phyloP scores from a whole-genome alignment of 2,329 filamentous ascomycete genomes.

The Iodosphaeria phyllophila region DNA sequence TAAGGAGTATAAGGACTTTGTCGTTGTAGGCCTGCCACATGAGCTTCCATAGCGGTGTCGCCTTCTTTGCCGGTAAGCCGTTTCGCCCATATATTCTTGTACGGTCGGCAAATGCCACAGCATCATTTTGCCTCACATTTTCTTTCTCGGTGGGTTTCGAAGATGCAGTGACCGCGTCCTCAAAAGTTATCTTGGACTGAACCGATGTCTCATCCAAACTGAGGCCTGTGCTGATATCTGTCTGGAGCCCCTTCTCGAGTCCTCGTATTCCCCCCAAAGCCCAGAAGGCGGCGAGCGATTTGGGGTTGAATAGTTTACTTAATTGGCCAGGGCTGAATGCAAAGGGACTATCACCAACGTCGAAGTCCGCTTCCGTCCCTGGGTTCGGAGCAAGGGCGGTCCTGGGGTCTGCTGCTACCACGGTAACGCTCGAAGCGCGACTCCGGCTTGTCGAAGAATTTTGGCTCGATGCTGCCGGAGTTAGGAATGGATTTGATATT shows the following conservation, averaged over 20 bases:
- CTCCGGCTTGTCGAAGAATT: constrained; percentile 12
- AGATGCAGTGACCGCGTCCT: constrained; percentile 10
- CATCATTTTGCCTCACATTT: constrained; percentile 2
- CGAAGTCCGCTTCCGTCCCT: constrained; percentile 50
- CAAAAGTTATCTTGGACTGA: constrained; percentile 11
- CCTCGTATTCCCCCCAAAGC: constrained; percentile 52
- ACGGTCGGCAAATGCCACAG: constrained; percentile 28
- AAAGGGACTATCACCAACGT: constrained; percentile 51
- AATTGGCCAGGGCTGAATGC: constrained; percentile 58
- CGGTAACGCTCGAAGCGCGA: constrained; percentile 11
- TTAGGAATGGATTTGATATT: constrained; percentile 14
- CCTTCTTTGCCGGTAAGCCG: constrained; percentile 37
- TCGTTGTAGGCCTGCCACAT: constrained; percentile 58
- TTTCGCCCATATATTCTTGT: constrained; percentile 41
- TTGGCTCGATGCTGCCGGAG: constrained; percentile 8
- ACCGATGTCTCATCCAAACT: constrained; percentile 43
- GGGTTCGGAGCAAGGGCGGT: constrained; percentile 48
- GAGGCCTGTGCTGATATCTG: constrained; percentile 42
- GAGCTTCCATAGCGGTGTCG: constrained; percentile 36
- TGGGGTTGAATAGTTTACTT: constrained; percentile 57
- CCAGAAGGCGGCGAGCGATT: constrained; percentile 51
- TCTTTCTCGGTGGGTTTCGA: constrained; percentile 7
- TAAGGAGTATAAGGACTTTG: constrained; percentile 52
- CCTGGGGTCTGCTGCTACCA: constrained; percentile 9
- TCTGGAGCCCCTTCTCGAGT: constrained; percentile 49